Evolutionary conservation across 805 yeast species (phyloP).

Genomic region (Cyberlindnera mississippiensis): DNA sequence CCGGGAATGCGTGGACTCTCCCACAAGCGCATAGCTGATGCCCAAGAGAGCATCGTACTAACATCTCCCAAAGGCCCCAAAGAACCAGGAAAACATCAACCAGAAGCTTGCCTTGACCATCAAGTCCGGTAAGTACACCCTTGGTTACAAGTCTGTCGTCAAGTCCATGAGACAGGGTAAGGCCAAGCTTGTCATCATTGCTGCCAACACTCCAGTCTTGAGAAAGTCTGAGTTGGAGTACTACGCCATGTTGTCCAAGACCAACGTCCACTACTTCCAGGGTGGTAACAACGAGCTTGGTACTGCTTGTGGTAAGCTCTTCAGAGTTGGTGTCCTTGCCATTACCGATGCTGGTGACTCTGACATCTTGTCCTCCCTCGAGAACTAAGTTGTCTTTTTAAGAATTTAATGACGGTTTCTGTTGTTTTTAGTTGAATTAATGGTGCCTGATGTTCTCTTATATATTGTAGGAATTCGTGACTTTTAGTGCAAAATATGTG

Average conservation of each 20-base stretch:
- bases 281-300: conserved; percentile 99
- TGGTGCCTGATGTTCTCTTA: conserved; percentile 9
- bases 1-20: neutral
- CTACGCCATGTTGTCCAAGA: conserved; percentile 99
- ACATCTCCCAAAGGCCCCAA: conserved; percentile 78
- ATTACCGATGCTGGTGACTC: conserved; percentile 99
- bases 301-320: conserved; percentile 99
- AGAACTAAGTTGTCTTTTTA: conserved; percentile 19
- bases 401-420: conserved; percentile 1
- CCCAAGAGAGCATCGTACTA: conserved; percentile 31
- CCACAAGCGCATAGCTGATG: neutral
- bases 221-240: conserved; percentile 99
- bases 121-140: conserved; percentile 99
- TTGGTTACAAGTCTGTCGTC: conserved; percentile 98
- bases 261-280: conserved; percentile 95
- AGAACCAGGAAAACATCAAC: conserved; percentile 91
- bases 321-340: conserved; percentile 98
- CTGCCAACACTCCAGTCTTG: conserved; percentile 99
- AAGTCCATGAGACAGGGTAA: conserved; percentile 98
- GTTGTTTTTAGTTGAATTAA: conserved; percentile 3
- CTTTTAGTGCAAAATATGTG: too few relatives aligned
- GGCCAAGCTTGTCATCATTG: conserved; percentile 96
- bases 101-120: conserved; percentile 96
- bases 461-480: neutral
- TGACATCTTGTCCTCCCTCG: conserved; percentile 76